Percentiles rank a stretch among this genome's conserved stretches.
These are phyloP conservation scores for Dendrobium huoshanense DNA, from an alignment of 106 monocot species.

Conservation along the genomic window DNA sequence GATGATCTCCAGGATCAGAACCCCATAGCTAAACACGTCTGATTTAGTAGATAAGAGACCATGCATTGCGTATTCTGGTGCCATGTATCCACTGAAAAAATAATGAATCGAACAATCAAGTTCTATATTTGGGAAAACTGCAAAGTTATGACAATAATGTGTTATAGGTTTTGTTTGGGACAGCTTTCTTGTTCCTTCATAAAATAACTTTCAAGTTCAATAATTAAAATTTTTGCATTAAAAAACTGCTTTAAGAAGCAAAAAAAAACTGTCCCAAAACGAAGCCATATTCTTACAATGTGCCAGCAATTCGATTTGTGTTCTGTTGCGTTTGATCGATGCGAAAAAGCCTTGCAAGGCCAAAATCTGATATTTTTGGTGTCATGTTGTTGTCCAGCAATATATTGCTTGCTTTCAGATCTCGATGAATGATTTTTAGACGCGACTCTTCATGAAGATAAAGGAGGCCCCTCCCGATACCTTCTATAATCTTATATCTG, in stretches of 20 bases:
- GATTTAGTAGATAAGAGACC: neutral
- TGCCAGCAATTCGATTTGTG: slow-evolving; percentile 34
- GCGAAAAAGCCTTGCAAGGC: slow-evolving; percentile 35
- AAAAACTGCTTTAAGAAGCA: too few relatives aligned
- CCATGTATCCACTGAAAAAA: neutral
- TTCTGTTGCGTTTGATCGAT: slow-evolving; percentile 18
- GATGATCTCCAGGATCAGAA: neutral
- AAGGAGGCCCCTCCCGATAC: slow-evolving; percentile 37
- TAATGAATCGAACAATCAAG: too few relatives aligned
- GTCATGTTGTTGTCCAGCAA: slow-evolving; percentile 39
- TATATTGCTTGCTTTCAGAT: slow-evolving; percentile 43
- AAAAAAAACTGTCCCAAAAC: too few relatives aligned
- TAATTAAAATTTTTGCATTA: too few relatives aligned
- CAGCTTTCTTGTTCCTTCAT: too few relatives aligned
- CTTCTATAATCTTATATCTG: slow-evolving; percentile 29
- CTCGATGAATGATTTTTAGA: slow-evolving; percentile 41
- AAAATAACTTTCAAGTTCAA: too few relatives aligned
- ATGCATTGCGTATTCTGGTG: neutral
- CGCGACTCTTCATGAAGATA: slow-evolving; percentile 50
- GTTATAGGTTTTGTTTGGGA: neutral
- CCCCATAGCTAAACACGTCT: neutral
- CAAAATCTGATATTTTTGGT: slow-evolving; percentile 53
- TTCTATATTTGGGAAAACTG: too few relatives aligned
- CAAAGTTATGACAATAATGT: neutral
- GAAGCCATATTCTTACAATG: slow-evolving; percentile 28